These are phyloP conservation scores for Microbotryum intermedium DNA, from an alignment of 1,284 basidiomycete species.

Conservation along the genomic window DNA sequence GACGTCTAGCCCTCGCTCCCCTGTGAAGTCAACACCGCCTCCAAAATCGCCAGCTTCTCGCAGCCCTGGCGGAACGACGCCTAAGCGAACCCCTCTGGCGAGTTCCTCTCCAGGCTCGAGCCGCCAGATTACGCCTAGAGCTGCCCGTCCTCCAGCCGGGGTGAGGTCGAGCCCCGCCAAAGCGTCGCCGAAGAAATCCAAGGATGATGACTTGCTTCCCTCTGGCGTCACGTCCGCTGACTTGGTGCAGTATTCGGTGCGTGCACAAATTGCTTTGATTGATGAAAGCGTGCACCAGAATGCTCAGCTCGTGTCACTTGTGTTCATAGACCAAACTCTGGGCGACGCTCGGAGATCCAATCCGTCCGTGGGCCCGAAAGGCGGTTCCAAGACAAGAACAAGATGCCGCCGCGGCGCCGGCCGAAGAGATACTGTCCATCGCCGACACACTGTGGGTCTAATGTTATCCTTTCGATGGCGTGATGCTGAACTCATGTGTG, in stretches of 20 bases:
- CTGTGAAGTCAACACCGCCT: too few species aligned
- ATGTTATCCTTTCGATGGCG: too few species aligned
- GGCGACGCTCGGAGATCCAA: not conserved
- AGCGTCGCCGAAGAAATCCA: not conserved
- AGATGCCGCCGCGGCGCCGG: not conserved
- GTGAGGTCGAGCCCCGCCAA: not conserved
- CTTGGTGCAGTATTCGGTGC: slow-evolving; percentile 4
- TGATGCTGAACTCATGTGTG: too few species aligned
- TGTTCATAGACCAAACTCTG: not conserved
- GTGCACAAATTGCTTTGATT: not conserved
- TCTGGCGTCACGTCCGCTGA: not conserved
- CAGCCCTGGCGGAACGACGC: too few species aligned
- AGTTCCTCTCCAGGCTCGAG: too few species aligned
- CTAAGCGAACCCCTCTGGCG: too few species aligned
- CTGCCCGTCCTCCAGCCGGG: not conserved
- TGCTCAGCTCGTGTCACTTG: not conserved
- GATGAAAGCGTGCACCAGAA: too few species aligned
- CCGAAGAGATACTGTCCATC: not conserved
- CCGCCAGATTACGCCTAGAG: not conserved
- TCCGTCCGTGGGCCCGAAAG: slow-evolving; percentile 5
- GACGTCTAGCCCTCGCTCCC: too few species aligned
- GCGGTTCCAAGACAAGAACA: not conserved
- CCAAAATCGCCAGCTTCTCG: too few species aligned
- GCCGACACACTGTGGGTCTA: not conserved
- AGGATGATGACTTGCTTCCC: not conserved